A percentile compares a stretch with the other conserved stretches of the same genome.
Conservation (phyloP, 2,329 filamentous ascomycete genomes). For the Pseudocercospora crystallina region DNA sequence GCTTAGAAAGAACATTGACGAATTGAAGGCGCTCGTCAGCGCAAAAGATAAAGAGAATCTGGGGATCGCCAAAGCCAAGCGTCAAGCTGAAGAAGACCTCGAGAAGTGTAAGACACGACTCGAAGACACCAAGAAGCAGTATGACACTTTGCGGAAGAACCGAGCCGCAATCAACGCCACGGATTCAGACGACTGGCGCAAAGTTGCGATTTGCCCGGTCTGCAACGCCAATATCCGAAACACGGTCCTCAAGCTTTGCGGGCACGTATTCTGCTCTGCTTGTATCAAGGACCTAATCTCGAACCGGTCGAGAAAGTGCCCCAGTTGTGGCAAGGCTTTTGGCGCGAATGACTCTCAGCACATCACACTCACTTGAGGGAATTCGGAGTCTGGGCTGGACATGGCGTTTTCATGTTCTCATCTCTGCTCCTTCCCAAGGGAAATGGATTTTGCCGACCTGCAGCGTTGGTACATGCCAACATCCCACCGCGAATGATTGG, state of each 20-base stretch:
- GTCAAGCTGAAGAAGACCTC: conserved; percentile 67
- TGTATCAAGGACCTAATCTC: conserved; percentile 88
- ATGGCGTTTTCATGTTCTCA: neutral
- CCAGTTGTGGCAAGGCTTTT: conserved; percentile 88
- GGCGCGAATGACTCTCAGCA: conserved; percentile 86
- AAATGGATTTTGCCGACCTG: too few species aligned
- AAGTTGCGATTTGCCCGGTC: conserved; percentile 82
- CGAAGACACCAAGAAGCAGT: conserved; percentile 75
- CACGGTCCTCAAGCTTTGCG: conserved; percentile 87
- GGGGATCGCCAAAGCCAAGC: conserved; percentile 61
- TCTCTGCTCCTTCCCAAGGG: neutral
- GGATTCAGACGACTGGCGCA: conserved; percentile 81
- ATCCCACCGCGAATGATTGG: too few species aligned
- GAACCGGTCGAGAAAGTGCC: conserved; percentile 91
- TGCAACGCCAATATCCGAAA: conserved; percentile 94
- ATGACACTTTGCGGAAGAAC: conserved; percentile 83
- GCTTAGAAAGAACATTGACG: conserved; percentile 71
- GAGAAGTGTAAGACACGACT: conserved; percentile 77
- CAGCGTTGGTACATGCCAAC: too few species aligned
- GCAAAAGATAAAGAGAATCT: conserved; percentile 70
- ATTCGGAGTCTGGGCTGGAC: neutral
- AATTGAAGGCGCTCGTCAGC: conserved; percentile 72
- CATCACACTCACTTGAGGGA: conserved; percentile 37
- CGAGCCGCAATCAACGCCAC: conserved; percentile 64
- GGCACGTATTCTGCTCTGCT: conserved; percentile 87